Evolutionary conservation across 257 asterid species (phyloP).

Genomic region (Rehmannia glutinosa): DNA sequence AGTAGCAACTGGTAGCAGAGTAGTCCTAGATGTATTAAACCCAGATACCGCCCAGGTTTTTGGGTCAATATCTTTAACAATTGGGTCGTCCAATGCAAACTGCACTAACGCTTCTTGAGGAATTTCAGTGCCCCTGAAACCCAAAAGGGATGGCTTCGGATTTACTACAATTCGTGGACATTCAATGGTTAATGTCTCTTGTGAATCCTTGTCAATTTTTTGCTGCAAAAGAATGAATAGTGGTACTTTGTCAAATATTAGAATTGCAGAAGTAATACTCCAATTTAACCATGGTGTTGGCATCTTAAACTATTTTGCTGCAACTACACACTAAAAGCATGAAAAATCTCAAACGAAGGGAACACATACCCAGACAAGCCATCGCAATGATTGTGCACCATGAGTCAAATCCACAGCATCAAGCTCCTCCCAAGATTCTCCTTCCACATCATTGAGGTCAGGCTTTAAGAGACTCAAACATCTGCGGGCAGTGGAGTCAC

Average conservation of each 20-base stretch:
- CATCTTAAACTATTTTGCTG: no score
- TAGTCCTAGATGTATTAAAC: slow-evolving; percentile 15
- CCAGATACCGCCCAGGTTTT: slow-evolving; percentile 72
- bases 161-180: slow-evolving; percentile 82
- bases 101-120: slow-evolving; percentile 69
- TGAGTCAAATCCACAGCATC: slow-evolving; percentile 52
- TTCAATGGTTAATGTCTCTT: slow-evolving; percentile 54
- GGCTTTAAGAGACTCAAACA: slow-evolving; percentile 69
- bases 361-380: slow-evolving; percentile 91
- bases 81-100: slow-evolving; percentile 50
- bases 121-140: slow-evolving; percentile 55
- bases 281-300: no score
- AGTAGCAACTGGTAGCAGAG: slow-evolving; percentile 22
- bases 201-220: slow-evolving; percentile 62
- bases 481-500: slow-evolving; percentile 62
- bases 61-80: slow-evolving; percentile 67
- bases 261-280: neutral
- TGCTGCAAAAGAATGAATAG: slow-evolving; percentile 43
- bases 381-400: slow-evolving; percentile 71
- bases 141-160: slow-evolving; percentile 68
- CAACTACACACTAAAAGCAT: neutral
- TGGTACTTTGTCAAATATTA: neutral
- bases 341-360: neutral
- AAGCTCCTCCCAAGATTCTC: slow-evolving; percentile 98
- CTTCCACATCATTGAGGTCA: slow-evolving; percentile 46